Base-by-base conservation (phyloP, 345 rosid species). In the Sonneratia caseolaris region DNA sequence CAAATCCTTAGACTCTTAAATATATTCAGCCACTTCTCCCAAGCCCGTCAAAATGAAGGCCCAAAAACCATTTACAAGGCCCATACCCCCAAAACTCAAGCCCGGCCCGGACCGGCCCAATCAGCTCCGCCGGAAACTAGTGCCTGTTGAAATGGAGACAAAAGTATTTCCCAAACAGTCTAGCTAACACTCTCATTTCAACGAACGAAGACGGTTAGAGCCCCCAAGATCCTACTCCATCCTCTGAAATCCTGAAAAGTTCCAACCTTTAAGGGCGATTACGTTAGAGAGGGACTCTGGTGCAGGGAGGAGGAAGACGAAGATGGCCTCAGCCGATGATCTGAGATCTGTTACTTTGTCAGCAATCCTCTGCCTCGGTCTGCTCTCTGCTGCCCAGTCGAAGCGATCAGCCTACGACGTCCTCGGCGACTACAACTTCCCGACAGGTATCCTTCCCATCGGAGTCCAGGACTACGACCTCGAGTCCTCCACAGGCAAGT, bases 391-490 rank as follows among this genome's bases (percentile, higher is more conserved):
- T 51, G 55, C 71, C 66, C 37, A 64, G 45, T 71, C 57, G n/a
- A 51, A 71, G 66, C 76, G 84, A 24, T 75, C 86, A 2, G 91
- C 82, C n/a, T 88, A 88, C 68, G 88, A 86, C 27, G 14, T 84
- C 37, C 78, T 86, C 64, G 37, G 42, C 15, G 77, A 76, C 62
- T 85, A 79, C 79, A 47, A 81, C 73, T 81, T 88, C 68, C 93
- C 93, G 3, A 49, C 66, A 13, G 93, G 93, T 8, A 7, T 88
- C 65, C 89, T 88, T 5, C 93, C 91, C 4, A 76, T 78, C 59
- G 93, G 91, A n/a, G 88, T 82, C n/a, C 49, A 35, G 16, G 87
- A 71, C 59, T 85, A 86, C 71, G 79, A 81, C 15, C 83, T 88
- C 24, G 88, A 86, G 32, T 3, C 75, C 0, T 27, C 78, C 22